Percentiles rank a stretch among this genome's conserved stretches.
Conservation (phyloP, 306 rosid species). For the Begonia loranthoides region DNA sequence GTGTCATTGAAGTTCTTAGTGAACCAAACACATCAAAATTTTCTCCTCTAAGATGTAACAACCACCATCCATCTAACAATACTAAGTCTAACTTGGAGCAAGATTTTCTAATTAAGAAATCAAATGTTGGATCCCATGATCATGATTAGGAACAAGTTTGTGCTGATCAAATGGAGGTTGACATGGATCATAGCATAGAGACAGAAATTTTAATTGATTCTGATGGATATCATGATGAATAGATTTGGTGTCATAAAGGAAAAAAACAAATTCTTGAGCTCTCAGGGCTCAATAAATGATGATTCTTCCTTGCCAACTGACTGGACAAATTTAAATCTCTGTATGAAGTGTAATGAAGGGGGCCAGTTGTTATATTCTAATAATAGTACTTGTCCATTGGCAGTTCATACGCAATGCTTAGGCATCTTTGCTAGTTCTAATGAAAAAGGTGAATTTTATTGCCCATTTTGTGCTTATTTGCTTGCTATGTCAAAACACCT, state of each 20-base stretch:
- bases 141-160: slow-evolving; percentile 15
- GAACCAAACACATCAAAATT: slow-evolving; percentile 15
- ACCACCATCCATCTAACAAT: slow-evolving; percentile 5
- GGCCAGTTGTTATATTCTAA: slow-evolving; percentile 43
- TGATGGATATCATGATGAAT: slow-evolving; percentile 22
- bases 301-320: no score
- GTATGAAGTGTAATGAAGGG: slow-evolving; percentile 44
- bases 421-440: slow-evolving; percentile 25
- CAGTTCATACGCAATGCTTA: slow-evolving; percentile 53
- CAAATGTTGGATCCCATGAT: slow-evolving; percentile 10
- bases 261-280: slow-evolving; percentile 27
- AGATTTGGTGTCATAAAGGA: slow-evolving; percentile 21
- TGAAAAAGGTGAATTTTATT: no score
- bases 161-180: slow-evolving; percentile 22
- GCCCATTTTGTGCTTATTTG: slow-evolving; percentile 65
- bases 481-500: slow-evolving; percentile 34
- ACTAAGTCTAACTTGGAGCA: slow-evolving; percentile 13
- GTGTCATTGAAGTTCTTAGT: slow-evolving; percentile 6
- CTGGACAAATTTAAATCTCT: no score
- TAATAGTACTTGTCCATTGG: slow-evolving; percentile 38
- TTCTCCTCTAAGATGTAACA: slow-evolving; percentile 8
- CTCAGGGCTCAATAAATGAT: no score
- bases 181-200: slow-evolving; percentile 16
- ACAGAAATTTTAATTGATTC: slow-evolving; percentile 17
- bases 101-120: slow-evolving; percentile 15